Evolutionary conservation across 345 rosid species (phyloP).

Genomic region (Zanthoxylum bungeanum): DNA sequence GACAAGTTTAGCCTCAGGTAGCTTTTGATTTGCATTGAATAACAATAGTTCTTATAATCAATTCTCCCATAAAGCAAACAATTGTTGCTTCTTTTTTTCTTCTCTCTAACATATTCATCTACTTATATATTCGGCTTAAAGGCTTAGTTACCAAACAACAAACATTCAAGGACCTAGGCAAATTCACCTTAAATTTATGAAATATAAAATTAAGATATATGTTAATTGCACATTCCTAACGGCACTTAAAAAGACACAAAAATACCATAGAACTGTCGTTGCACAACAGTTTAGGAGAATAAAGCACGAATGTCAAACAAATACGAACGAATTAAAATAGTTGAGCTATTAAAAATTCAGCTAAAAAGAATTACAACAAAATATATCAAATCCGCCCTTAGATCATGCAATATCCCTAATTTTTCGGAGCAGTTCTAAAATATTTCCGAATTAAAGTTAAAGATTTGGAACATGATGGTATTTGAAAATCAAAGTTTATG

Average conservation of each 20-base stretch:
- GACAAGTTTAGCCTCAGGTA: not conserved
- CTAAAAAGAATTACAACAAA: conserved; percentile 9
- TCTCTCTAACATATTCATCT: not conserved
- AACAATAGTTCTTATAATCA: not conserved
- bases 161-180: not conserved
- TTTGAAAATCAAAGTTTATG: too few relatives aligned
- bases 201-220: not conserved
- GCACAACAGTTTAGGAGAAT: not conserved
- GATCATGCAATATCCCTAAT: too few relatives aligned
- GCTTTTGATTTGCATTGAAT: not conserved
- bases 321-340: not conserved
- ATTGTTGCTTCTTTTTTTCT: not conserved
- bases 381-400: too few relatives aligned
- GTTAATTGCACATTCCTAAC: not conserved
- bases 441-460: too few relatives aligned
- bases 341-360: not conserved
- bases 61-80: not conserved
- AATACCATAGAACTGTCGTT: not conserved
- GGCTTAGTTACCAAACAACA: not conserved
- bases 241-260: not conserved
- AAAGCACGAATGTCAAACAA: not conserved
- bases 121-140: not conserved
- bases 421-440: too few relatives aligned
- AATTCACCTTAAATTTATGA: not conserved
- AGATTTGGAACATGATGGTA: too few relatives aligned